Base-by-base conservation (phyloP, 129 eudicot species). In the Arctium lappa region DNA sequence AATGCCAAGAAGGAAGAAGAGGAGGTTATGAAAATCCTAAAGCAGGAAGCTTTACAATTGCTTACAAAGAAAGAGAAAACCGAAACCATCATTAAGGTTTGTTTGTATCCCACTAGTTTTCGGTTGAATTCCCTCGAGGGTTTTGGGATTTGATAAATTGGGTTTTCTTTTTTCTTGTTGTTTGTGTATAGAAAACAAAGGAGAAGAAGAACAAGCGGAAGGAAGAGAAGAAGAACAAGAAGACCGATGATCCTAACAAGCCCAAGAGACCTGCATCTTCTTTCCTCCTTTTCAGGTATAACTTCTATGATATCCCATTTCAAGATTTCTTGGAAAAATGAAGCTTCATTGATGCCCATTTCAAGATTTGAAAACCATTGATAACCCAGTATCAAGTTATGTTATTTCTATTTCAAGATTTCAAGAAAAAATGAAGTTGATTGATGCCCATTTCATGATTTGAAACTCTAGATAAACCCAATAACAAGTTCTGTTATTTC, bases 51-150 rank as follows among this genome's bases (percentile, higher is more conserved):
- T 29, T 76, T 95, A 81, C 99, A 95, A 76, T 81, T 95, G 91
- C 97, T 95, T 69, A 95, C 88, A 81, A 95, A 95, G 93, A 95
- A 93, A 81, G 99, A 95, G 83, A 92, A 93, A 87, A 87, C 97
- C 11, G 97, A 93, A 77, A 90, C 83, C 76, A 75, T 95, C 78
- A 93, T 95, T 34, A 95, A 95, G 98, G 98, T 94, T 76, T 15
- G 50, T 66, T 16, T 71, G 66, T 60, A 60, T 60, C 29, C 27
- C 50, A 11, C 6, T 36, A 50, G 36, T 22, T 60, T 77, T 76
- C 8, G 66, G 9, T 30, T 31, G 30, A 31, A 1, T 74, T 73
- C 66, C 76, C 29, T n/a, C 31, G 0, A 4, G 2, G 18, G 38
- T 44, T 48, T 27, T 11, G 6, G 40, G 18, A 13, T 16, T 66